Evolutionary conservation across 2,329 filamentous ascomycete genomes (phyloP), one percentile per base, ranked within the genome.

Genomic region (Venturia pyrina): DNA sequence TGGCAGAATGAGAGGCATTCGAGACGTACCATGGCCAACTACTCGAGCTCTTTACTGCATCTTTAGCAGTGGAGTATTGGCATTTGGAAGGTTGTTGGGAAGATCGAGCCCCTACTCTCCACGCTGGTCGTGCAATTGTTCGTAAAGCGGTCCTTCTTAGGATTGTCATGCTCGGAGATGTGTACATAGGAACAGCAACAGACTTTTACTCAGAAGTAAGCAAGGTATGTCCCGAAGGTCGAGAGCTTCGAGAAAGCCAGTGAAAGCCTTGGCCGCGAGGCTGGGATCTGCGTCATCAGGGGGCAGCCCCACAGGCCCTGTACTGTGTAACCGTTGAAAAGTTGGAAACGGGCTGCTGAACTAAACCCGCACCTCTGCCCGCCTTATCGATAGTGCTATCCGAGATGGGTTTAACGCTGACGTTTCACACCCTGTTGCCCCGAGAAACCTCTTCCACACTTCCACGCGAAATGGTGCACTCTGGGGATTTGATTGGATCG

Each of bases 41-140:
- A 62, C 60, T 44, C 37, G 60, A 62, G 60, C 60, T 44, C 60
- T 28, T 62, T 17, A 34, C 40, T 28, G 60, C 21, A 28, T 43
- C 43, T 28, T 62, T 46, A 17, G 60, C 37, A 17, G 40, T 62
- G n/a, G 60, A 43, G 43, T 62, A 62, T 28, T 21, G 60, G 5
- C 28, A 8, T 46, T 21, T 7, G n/a, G 28, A 24, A 24, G 60
- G 15, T 17, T 43, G 60, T 46, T 28, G 37, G 24, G 32, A 32
- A 21, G 28, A 59, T n/a, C 60, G 21, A 19, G 60, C 40, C 17
- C 24, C 37, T 32, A 34, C 3, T 44, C 40, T 28, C 37, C 60
- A 28, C 3, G 24, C 37, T 28, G 60, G 60, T 28, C 60, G 60
- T 2, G 60, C 37, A 62, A 28, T 15, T n/a, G 43, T 28, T 34